Percentiles rank a stretch among this genome's conserved stretches.
phyloP scores from a whole-genome alignment of 2,329 filamentous ascomycete genomes.

The Fusarium palustre region DNA sequence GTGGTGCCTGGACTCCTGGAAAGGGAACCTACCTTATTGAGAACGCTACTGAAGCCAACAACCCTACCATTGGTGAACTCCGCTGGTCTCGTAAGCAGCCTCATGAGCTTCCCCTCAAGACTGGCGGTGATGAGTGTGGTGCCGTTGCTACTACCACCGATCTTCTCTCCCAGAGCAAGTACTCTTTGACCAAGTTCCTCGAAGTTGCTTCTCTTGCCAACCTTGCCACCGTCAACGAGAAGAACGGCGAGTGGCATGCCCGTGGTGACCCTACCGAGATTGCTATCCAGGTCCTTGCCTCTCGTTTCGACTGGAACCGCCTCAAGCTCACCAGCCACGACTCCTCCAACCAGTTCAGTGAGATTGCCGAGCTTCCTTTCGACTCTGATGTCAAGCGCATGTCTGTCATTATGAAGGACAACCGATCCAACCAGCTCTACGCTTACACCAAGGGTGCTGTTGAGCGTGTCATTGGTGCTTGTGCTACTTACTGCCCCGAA shows the following conservation, averaged over 20 bases:
- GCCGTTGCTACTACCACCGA: slow-evolving; percentile 45
- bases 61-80: slow-evolving; percentile 66
- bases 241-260: slow-evolving; percentile 65
- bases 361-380: slow-evolving; percentile 76
- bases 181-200: slow-evolving; percentile 64
- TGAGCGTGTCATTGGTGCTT: slow-evolving; percentile 73
- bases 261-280: slow-evolving; percentile 77
- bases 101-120: slow-evolving; percentile 55
- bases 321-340: slow-evolving; percentile 59
- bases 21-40: slow-evolving; percentile 69
- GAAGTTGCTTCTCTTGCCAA: slow-evolving; percentile 69
- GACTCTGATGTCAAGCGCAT: slow-evolving; percentile 80
- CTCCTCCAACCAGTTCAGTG: slow-evolving; percentile 62
- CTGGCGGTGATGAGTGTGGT: slow-evolving; percentile 45
- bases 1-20: slow-evolving; percentile 68
- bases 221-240: slow-evolving; percentile 61
- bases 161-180: slow-evolving; percentile 57
- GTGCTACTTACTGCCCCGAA: slow-evolving; percentile 61
- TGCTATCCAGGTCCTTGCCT: slow-evolving; percentile 77
- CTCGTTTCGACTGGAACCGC: slow-evolving; percentile 72
- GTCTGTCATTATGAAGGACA: slow-evolving; percentile 72
- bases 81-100: slow-evolving; percentile 55
- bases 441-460: slow-evolving; percentile 73
- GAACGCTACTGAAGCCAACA: slow-evolving; percentile 65
- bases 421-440: slow-evolving; percentile 48